These are phyloP conservation scores for Tylopilus felleus DNA, from an alignment of 768 basidiomycete genomes.

Conservation along the genomic window DNA sequence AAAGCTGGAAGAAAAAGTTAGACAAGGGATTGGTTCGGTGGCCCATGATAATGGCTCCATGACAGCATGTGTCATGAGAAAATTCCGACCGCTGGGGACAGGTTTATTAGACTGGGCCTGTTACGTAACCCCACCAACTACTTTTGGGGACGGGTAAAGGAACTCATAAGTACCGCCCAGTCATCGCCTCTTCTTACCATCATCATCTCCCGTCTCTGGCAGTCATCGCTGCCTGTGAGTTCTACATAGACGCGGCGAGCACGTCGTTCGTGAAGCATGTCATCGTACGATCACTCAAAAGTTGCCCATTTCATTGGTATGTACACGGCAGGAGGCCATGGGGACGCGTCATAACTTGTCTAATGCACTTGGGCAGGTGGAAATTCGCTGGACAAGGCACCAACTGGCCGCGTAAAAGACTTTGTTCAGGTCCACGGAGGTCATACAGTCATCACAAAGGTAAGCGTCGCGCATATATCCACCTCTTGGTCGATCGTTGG, in stretches of 20 bases:
- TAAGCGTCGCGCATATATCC: constrained; percentile 35
- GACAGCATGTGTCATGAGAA: background rate
- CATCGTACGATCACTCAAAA: constrained; percentile 53
- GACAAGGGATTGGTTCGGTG: background rate
- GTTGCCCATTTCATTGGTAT: constrained; percentile 64
- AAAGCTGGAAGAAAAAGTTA: background rate
- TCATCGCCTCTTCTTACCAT: constrained; percentile 18
- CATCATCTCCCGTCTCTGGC: constrained; percentile 15
- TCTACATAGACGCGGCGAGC: constrained; percentile 7
- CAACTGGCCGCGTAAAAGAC: constrained; percentile 75
- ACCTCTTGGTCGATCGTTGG: constrained; percentile 7
- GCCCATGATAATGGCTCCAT: too few relatives aligned
- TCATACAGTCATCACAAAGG: constrained; percentile 98
- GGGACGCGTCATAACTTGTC: constrained; percentile 11
- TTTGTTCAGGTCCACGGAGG: constrained; percentile 91
- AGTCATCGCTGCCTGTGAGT: constrained; percentile 4
- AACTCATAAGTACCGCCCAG: constrained; percentile 4
- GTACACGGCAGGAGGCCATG: constrained; percentile 8
- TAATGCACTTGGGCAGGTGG: constrained; percentile 59
- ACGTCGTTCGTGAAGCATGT: constrained; percentile 19
- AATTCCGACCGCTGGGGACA: background rate
- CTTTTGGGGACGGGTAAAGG: constrained; percentile 29
- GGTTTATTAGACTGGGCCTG: too few relatives aligned
- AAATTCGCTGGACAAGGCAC: constrained; percentile 84
- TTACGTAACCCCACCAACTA: constrained; percentile 33